Base-by-base conservation (phyloP, 2,329 filamentous ascomycete species). In the Akanthomyces dipterigenus region DNA sequence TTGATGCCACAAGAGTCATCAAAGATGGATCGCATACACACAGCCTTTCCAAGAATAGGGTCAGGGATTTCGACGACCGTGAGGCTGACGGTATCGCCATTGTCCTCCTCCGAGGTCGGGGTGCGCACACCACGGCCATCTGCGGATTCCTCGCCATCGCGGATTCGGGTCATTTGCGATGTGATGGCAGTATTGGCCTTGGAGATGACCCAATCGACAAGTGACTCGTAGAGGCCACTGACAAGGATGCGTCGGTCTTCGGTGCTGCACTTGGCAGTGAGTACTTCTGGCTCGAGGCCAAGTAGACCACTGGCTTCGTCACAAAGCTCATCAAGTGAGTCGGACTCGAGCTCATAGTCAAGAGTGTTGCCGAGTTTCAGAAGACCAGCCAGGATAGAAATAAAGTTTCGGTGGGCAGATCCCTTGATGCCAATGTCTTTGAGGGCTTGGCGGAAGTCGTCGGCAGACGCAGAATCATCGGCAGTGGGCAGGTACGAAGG, bases 361-460 rank as follows among this genome's bases (percentile, higher is more conserved):
- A 96, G 79, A 0, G 92, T 92, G 72, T 99, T 92, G 16, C 95
- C 95, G 4, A 99, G 84, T 73, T 97, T 97, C 22, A 99, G 78
- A 16, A 99, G 77, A 31, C 90, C 93, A 2, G 92, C 90, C 20
- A 99, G 81, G 0, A 88, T 88, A 0, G 92, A 95, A 56, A 99
- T 88, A 62, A 99, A 82, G 68, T 90, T 89, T 61, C 92, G 85
- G 66, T 96, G 87, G 28, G 87, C 80, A 12, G 89, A 83, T 7
- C 95, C 95, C 73, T 95, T 97, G 75, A 99, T 96, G 20, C 95
- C 95, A 68, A 99, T 93, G 2, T 90, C 86, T 72, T 96, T 96
- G 28, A 99, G 78, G 9, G 91, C 89, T 38, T 87, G 80, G 55
- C 93, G 86, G 73, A 97, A 96, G 72, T 99, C 95, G 70, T 99